These are phyloP conservation scores for Xylaria sp. DNA, from an alignment of 2,329 filamentous ascomycete species.

Conservation along the genomic window DNA sequence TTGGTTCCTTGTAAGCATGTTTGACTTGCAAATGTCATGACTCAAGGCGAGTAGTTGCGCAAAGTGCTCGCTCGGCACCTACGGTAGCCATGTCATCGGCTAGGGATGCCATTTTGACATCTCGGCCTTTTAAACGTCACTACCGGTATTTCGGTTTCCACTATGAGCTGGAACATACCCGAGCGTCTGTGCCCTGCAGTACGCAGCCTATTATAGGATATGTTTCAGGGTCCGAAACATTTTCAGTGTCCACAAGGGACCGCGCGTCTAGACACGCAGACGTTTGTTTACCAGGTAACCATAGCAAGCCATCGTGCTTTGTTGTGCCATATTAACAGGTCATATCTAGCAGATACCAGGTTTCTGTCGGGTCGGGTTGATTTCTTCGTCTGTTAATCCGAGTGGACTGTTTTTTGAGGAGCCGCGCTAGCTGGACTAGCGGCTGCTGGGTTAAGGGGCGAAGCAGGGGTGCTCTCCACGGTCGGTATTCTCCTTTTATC, in stretches of 20 bases:
- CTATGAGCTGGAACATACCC: background rate
- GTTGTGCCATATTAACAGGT: slow-evolving; percentile 17
- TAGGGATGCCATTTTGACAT: background rate
- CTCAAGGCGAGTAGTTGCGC: background rate
- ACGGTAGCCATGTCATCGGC: background rate
- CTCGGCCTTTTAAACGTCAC: background rate
- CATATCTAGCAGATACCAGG: slow-evolving; percentile 18
- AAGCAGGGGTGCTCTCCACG: slow-evolving; percentile 31
- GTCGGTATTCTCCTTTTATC: slow-evolving; percentile 23
- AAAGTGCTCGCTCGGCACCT: background rate
- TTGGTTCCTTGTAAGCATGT: too few species aligned
- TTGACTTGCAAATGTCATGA: too few species aligned
- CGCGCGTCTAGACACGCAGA: background rate
- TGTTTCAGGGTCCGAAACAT: background rate
- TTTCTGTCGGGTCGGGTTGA: background rate
- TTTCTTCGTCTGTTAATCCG: slow-evolving; percentile 15
- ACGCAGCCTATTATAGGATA: background rate
- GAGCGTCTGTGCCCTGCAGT: slow-evolving; percentile 8
- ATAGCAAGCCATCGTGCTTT: too few species aligned
- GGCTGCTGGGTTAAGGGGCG: slow-evolving; percentile 24
- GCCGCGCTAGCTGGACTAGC: slow-evolving; percentile 11
- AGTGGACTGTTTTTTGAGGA: slow-evolving; percentile 15
- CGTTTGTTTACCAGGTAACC: background rate
- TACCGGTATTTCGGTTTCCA: background rate
- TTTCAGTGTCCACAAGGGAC: background rate